phyloP scores from a whole-genome alignment of 768 basidiomycete genomes.

The Russula emetica region DNA sequence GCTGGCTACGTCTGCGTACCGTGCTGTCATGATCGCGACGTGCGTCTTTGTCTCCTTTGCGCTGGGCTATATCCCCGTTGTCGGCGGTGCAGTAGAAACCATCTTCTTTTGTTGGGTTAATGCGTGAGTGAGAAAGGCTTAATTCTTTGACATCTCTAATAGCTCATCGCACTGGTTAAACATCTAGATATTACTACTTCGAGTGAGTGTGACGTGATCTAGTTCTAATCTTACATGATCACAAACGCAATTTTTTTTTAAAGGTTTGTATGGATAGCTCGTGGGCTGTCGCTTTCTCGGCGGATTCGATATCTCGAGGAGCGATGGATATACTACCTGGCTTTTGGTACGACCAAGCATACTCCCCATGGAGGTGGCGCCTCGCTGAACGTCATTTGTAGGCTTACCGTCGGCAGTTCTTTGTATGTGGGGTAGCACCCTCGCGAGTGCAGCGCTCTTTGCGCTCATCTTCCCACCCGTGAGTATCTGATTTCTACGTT shows the following conservation, averaged over 20 bases:
- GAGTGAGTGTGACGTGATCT: constrained; percentile 48
- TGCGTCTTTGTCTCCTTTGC: constrained; percentile 65
- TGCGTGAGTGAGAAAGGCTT: constrained; percentile 49
- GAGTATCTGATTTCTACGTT: constrained; percentile 31
- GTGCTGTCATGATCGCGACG: constrained; percentile 75
- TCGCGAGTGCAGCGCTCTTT: constrained; percentile 80
- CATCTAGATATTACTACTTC: constrained; percentile 78
- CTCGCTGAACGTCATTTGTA: constrained; percentile 31
- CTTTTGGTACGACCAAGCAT: constrained; percentile 53
- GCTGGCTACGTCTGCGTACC: constrained; percentile 76
- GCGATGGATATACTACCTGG: constrained; percentile 85
- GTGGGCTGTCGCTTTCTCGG: constrained; percentile 62
- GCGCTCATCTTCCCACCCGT: constrained; percentile 79
- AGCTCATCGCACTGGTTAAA: neutral
- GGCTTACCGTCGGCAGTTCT: constrained; percentile 68
- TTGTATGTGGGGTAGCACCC: constrained; percentile 66
- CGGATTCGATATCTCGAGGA: constrained; percentile 77
- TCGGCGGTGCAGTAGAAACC: constrained; percentile 60
- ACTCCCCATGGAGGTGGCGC: constrained; percentile 9
- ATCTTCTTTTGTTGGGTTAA: constrained; percentile 83
- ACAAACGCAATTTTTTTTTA: constrained; percentile 4
- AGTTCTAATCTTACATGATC: constrained; percentile 12
- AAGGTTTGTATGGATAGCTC: constrained; percentile 77
- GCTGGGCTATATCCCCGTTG: constrained; percentile 57
- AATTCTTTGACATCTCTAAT: neutral